A percentile compares a stretch with the other conserved stretches of the same genome.
Evolutionary conservation across 352 stramenopile species (phyloP).

Genomic region (Globisporangium polare): DNA sequence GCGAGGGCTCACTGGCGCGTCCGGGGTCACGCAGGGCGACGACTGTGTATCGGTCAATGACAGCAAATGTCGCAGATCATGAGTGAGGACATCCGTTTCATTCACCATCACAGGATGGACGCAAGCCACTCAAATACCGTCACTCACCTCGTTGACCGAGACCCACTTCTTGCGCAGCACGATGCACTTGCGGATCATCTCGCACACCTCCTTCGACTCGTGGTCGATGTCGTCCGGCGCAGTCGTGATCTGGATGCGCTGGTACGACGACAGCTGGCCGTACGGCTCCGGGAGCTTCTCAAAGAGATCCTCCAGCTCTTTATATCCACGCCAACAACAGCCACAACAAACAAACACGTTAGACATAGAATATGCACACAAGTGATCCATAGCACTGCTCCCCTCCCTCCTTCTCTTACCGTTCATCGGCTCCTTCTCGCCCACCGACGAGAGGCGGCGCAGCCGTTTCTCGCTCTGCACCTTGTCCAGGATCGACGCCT

Average conservation of each 20-base stretch:
- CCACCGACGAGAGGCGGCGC: slow-evolving; percentile 43
- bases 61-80: background rate
- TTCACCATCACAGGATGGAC: no score
- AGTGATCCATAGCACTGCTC: background rate
- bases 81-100: background rate
- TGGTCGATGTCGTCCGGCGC: slow-evolving; percentile 58
- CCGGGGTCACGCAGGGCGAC: slow-evolving; percentile 14
- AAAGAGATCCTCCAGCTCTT: slow-evolving; percentile 55
- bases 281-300: slow-evolving; percentile 80
- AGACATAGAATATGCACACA: background rate
- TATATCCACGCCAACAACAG: background rate
- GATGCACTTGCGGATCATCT: slow-evolving; percentile 78
- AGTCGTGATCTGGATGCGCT: slow-evolving; percentile 77
- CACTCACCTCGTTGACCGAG: slow-evolving; percentile 33
- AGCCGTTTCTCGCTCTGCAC: slow-evolving; percentile 71
- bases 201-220: slow-evolving; percentile 76
- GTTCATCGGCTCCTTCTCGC: slow-evolving; percentile 20
- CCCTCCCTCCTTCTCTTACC: slow-evolving; percentile 3
- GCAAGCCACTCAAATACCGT: background rate
- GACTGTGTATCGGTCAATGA: slow-evolving; percentile 3
- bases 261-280: slow-evolving; percentile 56
- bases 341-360: background rate
- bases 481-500: slow-evolving; percentile 74
- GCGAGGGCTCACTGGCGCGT: slow-evolving; percentile 33
- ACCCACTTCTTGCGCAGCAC: slow-evolving; percentile 72